Evolutionary conservation across 495 filamentous ascomycete genomes (phyloP).

Genomic region (Lasiosphaeriaceae sp.): DNA sequence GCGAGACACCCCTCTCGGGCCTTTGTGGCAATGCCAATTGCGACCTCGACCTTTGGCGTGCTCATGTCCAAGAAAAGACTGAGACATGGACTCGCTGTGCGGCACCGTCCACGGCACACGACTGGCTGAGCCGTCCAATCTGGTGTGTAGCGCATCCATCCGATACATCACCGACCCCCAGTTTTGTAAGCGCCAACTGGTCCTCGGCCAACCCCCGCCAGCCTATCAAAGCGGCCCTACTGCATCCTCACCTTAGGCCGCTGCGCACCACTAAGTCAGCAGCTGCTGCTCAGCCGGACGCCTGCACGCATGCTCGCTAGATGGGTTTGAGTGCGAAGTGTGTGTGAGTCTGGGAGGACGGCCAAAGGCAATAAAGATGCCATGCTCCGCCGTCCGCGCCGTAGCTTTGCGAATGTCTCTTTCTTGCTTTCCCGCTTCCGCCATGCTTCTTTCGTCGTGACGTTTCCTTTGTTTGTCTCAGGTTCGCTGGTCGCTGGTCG

Average conservation of each 20-base stretch:
- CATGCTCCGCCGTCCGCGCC: conserved; percentile 9
- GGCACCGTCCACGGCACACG: conserved; percentile 37
- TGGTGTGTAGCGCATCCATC: conserved; percentile 44
- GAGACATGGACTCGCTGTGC: conserved; percentile 47
- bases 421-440: conserved; percentile 2
- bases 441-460: conserved; percentile 10
- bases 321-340: no score
- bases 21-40: conserved; percentile 39
- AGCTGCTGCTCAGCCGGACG: not conserved
- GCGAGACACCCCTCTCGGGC: conserved; percentile 41
- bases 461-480: conserved; percentile 7
- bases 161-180: conserved; percentile 39
- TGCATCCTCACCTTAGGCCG: conserved; percentile 31
- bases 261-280: conserved; percentile 1
- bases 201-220: conserved; percentile 30
- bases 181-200: conserved; percentile 52
- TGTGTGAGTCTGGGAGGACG: not conserved
- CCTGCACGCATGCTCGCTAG: not conserved
- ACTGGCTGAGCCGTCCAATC: conserved; percentile 35
- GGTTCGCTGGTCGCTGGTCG: conserved; percentile 28
- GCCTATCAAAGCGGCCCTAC: conserved; percentile 42
- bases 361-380: conserved; percentile 4
- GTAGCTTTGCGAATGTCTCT: not conserved
- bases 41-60: conserved; percentile 9
- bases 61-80: conserved; percentile 40